A percentile compares a stretch with the other conserved stretches of the same genome.
Conservation (phyloP, 78 protist species). For the Dictyostelium intermedium region DNA sequence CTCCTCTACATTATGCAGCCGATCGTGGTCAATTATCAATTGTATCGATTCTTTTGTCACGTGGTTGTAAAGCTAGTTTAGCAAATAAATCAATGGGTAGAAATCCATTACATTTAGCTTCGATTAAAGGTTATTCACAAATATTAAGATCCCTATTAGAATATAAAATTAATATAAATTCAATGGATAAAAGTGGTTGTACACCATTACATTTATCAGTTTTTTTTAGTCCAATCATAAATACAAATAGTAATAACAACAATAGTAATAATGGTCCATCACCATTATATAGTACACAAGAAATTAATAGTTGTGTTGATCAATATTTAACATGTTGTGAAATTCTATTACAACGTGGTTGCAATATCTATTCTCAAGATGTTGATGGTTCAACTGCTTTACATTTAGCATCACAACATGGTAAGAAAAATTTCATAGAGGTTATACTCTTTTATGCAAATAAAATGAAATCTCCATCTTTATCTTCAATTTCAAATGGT, state of each 20-base stretch:
- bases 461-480: conserved; percentile 19
- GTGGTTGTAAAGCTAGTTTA: conserved; percentile 35
- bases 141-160: conserved; percentile 28
- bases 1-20: conserved; percentile 52
- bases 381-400: conserved; percentile 49
- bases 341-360: conserved; percentile 34
- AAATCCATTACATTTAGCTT: conserved; percentile 56
- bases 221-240: conserved; percentile 7
- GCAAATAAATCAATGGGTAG: conserved; percentile 20
- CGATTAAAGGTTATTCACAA: conserved; percentile 53
- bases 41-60: conserved; percentile 14
- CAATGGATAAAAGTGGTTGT: conserved; percentile 7
- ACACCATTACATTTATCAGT: conserved; percentile 64
- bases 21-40: conserved; percentile 44
- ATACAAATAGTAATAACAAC: neutral
- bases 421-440: conserved; percentile 48
- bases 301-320: neutral
- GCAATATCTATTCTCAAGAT: conserved; percentile 30
- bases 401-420: conserved; percentile 65
- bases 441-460: conserved; percentile 28
- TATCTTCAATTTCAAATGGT: conserved; percentile 1
- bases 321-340: conserved; percentile 62
- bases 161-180: conserved; percentile 8
- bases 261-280: neutral
- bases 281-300: neutral